phyloP scores from a whole-genome alignment of 1,139 yeast species.

The Schizosaccharomyces versatilis region DNA sequence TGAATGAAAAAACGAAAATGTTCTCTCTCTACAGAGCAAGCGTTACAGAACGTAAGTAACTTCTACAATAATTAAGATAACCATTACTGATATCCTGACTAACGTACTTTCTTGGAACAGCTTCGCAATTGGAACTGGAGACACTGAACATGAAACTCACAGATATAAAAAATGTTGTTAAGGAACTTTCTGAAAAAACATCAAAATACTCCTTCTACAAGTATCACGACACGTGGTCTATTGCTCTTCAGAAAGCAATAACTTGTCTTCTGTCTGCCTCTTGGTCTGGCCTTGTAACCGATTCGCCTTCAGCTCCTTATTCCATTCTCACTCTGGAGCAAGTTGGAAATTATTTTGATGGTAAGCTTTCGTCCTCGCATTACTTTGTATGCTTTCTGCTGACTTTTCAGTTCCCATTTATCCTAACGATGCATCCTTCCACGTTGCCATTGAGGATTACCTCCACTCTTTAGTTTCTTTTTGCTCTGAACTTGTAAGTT shows the following conservation, averaged over 20 bases:
- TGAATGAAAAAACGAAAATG: not conserved
- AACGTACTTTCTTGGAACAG: too few species aligned
- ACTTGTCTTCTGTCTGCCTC: constrained; percentile 11
- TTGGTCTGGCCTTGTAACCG: constrained; percentile 13
- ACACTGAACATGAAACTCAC: too few species aligned
- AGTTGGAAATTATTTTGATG: constrained; percentile 12
- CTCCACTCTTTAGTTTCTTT: constrained; percentile 17
- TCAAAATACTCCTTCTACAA: constrained; percentile 14
- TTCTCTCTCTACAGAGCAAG: not conserved
- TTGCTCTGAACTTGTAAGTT: constrained; percentile 15
- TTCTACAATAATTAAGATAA: too few species aligned
- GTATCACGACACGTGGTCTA: constrained; percentile 15
- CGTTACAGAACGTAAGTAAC: not conserved
- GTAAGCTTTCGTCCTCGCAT: not conserved
- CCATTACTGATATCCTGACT: too few species aligned
- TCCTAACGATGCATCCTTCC: constrained; percentile 12
- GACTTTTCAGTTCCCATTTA: constrained; percentile 4
- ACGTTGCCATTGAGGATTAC: constrained; percentile 17
- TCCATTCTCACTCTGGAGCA: constrained; percentile 11
- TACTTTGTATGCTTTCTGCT: not conserved
- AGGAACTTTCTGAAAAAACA: constrained; percentile 5
- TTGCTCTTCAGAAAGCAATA: constrained; percentile 14
- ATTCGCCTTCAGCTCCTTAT: not conserved
- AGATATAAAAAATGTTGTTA: not conserved
- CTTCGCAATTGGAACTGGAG: too few species aligned